Evolutionary conservation across 768 basidiomycete genomes (phyloP).

Genomic region (Leccinellum albellum): DNA sequence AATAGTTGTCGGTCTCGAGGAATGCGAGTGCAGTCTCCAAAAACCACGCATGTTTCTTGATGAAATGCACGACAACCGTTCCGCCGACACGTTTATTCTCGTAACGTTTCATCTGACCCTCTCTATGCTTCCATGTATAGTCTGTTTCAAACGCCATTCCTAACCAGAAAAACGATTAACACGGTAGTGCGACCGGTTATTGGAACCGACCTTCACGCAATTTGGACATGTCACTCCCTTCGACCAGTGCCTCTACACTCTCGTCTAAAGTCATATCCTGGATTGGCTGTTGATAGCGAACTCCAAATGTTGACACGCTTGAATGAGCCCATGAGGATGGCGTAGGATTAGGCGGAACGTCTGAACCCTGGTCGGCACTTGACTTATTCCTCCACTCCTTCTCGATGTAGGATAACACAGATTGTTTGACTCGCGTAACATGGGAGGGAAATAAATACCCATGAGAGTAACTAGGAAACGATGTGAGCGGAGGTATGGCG

Average conservation of each 20-base stretch:
- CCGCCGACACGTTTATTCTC: constrained; percentile 76
- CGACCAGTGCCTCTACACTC: constrained; percentile 88
- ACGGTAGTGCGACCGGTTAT: background rate
- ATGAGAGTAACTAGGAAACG: constrained; percentile 75
- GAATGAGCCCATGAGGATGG: constrained; percentile 74
- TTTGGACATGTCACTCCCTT: constrained; percentile 82
- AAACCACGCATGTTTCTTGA: constrained; percentile 98
- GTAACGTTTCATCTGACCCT: constrained; percentile 65
- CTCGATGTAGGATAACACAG: constrained; percentile 52
- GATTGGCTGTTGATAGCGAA: constrained; percentile 66
- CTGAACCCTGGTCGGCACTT: constrained; percentile 23
- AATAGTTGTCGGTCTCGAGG: constrained; percentile 72
- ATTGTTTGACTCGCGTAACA: constrained; percentile 61
- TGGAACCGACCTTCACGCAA: constrained; percentile 53
- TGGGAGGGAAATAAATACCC: constrained; percentile 94
- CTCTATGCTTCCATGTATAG: constrained; percentile 68
- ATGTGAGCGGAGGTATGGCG: constrained; percentile 2
- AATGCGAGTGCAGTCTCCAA: constrained; percentile 88
- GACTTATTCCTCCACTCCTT: constrained; percentile 37
- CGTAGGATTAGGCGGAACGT: constrained; percentile 32
- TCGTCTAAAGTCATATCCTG: constrained; percentile 61
- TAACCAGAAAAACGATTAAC: constrained; percentile 23
- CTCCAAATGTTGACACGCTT: constrained; percentile 82
- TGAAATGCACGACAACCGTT: constrained; percentile 93
- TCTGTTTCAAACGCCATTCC: constrained; percentile 57